Evolutionary conservation across 352 stramenopile species (phyloP).

Genomic region (Pythium coloratum): DNA sequence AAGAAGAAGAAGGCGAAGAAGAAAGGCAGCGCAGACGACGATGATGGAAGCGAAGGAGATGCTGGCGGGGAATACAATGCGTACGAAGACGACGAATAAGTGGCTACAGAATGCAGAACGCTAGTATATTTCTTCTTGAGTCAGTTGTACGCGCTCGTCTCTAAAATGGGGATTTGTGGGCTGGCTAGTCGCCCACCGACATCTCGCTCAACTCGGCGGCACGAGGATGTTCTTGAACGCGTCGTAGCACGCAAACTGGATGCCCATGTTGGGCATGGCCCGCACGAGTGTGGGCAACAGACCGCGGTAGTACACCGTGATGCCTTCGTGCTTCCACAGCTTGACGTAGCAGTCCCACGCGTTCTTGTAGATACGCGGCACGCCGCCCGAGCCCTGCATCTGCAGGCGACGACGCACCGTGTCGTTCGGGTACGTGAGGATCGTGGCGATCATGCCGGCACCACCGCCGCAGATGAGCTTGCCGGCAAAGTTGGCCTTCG

Average conservation of each 20-base stretch:
- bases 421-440: conserved; percentile 90
- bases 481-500: conserved; percentile 50
- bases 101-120: not conserved
- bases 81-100: conserved; percentile 1
- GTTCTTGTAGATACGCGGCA: conserved; percentile 60
- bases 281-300: conserved; percentile 79
- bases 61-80: not conserved
- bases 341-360: conserved; percentile 78
- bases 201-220: conserved; percentile 8
- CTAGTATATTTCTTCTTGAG: conserved; percentile 19
- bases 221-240: conserved; percentile 48
- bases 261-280: conserved; percentile 84
- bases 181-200: not conserved
- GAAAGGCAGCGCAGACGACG: conserved; percentile 1
- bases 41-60: conserved; percentile 15
- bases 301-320: conserved; percentile 72
- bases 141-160: conserved; percentile 15
- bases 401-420: conserved; percentile 83
- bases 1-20: conserved; percentile 7
- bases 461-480: conserved; percentile 79
- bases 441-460: conserved; percentile 80
- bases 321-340: conserved; percentile 61
- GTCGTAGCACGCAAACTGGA: conserved; percentile 89
- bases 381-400: conserved; percentile 80
- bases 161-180: conserved; percentile 2